phyloP scores from a whole-genome alignment of 805 yeast genomes.

The Yarrowia yakushimensis region DNA sequence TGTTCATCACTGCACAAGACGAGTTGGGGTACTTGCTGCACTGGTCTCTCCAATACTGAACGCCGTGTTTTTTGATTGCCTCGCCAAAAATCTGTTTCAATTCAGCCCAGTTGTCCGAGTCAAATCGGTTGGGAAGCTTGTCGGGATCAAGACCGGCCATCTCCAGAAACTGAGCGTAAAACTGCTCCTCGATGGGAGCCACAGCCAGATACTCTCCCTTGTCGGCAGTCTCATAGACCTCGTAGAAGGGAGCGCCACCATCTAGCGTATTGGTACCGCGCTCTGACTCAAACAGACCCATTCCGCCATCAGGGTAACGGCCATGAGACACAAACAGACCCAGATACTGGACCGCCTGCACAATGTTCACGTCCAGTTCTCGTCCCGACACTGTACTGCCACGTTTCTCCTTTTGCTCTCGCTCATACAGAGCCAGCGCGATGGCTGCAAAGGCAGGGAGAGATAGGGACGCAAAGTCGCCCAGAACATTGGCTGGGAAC shows the following conservation, averaged over 20 bases:
- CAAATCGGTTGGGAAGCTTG: constrained; percentile 11
- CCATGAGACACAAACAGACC: constrained; percentile 26
- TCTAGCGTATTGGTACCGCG: constrained; percentile 28
- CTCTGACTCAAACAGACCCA: constrained; percentile 15
- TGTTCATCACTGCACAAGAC: constrained; percentile 17
- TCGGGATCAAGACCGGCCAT: constrained; percentile 24
- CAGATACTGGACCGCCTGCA: constrained; percentile 27
- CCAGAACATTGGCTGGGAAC: constrained; percentile 28
- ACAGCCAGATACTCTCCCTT: constrained; percentile 27
- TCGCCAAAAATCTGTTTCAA: background rate
- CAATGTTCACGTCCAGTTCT: constrained; percentile 28
- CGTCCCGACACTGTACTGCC: constrained; percentile 12
- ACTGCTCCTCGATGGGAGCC: constrained; percentile 29
- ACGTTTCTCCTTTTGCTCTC: constrained; percentile 11
- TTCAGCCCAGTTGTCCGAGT: constrained; percentile 10
- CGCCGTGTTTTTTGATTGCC: background rate
- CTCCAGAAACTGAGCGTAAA: constrained; percentile 25
- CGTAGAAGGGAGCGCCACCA: constrained; percentile 28
- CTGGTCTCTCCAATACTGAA: constrained; percentile 19
- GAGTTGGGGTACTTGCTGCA: constrained; percentile 22
- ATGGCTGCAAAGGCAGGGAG: constrained; percentile 28
- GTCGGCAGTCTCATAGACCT: constrained; percentile 27
- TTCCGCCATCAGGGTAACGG: constrained; percentile 18
- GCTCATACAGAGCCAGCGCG: constrained; percentile 21
- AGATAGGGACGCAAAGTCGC: constrained; percentile 29